These are phyloP conservation scores for Trichocladium antarcticum DNA, from an alignment of 495 filamentous ascomycete species.

Conservation along the genomic window DNA sequence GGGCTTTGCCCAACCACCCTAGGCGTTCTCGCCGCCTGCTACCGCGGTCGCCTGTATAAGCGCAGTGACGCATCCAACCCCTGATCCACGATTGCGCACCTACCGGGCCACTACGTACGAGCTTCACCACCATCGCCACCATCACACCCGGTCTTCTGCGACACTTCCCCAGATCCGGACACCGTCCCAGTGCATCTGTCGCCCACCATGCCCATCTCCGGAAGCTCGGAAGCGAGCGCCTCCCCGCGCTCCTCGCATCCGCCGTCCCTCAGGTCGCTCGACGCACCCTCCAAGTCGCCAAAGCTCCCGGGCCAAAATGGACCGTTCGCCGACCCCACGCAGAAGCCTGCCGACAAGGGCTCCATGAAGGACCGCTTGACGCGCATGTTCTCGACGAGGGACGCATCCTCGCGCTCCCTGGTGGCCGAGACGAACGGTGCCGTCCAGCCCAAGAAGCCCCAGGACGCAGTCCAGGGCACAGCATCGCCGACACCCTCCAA, in stretches of 20 bases:
- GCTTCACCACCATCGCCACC: background rate
- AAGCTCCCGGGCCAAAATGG: constrained; percentile 33
- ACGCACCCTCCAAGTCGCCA: constrained; percentile 31
- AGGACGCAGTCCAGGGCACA: background rate
- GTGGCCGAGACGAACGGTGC: constrained; percentile 16
- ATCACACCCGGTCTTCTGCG: background rate
- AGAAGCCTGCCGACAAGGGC: constrained; percentile 34
- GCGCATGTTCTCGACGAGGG: constrained; percentile 42
- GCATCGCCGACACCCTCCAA: constrained; percentile 16
- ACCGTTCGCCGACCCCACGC: constrained; percentile 17
- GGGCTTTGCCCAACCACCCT: constrained; percentile 23
- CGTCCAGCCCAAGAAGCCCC: constrained; percentile 3
- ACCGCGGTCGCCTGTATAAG: constrained; percentile 28
- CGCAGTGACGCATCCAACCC: constrained; percentile 18
- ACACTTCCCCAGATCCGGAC: background rate
- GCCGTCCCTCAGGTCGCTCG: constrained; percentile 37
- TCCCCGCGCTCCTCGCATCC: constrained; percentile 35
- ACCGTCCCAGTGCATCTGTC: background rate
- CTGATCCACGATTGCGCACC: constrained; percentile 17
- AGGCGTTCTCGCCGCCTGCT: constrained; percentile 27
- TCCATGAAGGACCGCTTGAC: constrained; percentile 41
- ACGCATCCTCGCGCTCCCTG: constrained; percentile 21
- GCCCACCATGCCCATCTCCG: constrained; percentile 18
- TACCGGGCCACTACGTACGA: constrained; percentile 10
- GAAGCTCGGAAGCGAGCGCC: constrained; percentile 25